These are phyloP conservation scores for Sutorius australiensis DNA, from an alignment of 768 basidiomycete species.

Conservation along the genomic window DNA sequence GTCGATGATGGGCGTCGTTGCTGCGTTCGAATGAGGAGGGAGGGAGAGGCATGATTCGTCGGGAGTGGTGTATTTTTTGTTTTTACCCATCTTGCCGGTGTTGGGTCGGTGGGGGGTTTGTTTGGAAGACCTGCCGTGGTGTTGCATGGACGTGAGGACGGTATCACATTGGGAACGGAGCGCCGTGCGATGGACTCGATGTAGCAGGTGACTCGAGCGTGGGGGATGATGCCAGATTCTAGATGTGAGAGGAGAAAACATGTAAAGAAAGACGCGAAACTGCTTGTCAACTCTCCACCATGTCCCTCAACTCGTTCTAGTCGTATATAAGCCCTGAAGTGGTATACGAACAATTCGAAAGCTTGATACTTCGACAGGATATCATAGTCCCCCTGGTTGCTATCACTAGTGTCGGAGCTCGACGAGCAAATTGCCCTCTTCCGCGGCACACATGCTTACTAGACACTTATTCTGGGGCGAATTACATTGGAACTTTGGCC, in stretches of 20 bases:
- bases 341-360: no score
- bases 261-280: background rate
- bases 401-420: background rate
- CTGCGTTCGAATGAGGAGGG: slow-evolving; percentile 23
- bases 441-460: no score
- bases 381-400: background rate
- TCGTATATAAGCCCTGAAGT: no score
- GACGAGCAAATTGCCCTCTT: background rate
- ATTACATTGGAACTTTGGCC: no score
- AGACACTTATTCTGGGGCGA: no score
- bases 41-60: slow-evolving; percentile 35
- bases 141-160: slow-evolving; percentile 12
- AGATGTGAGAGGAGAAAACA: background rate
- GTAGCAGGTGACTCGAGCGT: background rate
- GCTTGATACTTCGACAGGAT: background rate
- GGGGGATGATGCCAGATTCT: background rate
- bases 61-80: slow-evolving; percentile 30
- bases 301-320: no score
- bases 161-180: background rate
- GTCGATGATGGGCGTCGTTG: slow-evolving; percentile 55
- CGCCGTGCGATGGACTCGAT: background rate
- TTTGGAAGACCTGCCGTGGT: slow-evolving; percentile 40
- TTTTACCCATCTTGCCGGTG: slow-evolving; percentile 36
- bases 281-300: no score
- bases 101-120: background rate